phyloP scores from a whole-genome alignment of 2,329 filamentous ascomycete genomes.

The Fusarium foetens region DNA sequence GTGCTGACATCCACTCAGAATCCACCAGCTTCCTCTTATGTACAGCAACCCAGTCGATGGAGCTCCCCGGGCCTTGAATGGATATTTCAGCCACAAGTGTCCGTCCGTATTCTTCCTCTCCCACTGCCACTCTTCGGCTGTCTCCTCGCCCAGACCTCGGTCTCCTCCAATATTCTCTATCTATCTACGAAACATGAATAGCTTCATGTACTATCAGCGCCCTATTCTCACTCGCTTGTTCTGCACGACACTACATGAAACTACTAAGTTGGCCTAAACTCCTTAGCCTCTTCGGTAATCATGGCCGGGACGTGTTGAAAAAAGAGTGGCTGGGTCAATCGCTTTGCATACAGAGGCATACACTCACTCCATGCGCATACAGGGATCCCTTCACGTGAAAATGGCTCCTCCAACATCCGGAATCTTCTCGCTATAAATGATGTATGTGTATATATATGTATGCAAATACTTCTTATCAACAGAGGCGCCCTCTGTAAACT shows the following conservation, averaged over 20 bases:
- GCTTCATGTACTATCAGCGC: not conserved
- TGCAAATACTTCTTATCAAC: conserved; percentile 18
- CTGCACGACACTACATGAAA: conserved; percentile 29
- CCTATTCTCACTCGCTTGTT: conserved; percentile 2
- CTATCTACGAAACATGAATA: not conserved
- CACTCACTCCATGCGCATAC: not conserved
- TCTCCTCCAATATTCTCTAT: not conserved
- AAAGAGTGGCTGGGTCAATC: conserved; percentile 35
- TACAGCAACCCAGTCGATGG: conserved; percentile 4
- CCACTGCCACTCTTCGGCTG: not conserved
- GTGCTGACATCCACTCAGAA: conserved; percentile 21
- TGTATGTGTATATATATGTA: conserved; percentile 9
- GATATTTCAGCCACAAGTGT: not conserved
- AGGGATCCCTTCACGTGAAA: conserved; percentile 38
- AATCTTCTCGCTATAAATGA: not conserved
- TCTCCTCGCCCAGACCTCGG: not conserved
- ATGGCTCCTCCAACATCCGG: conserved; percentile 1
- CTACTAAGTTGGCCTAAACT: conserved; percentile 28
- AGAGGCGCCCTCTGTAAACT: conserved; percentile 5
- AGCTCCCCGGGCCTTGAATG: not conserved
- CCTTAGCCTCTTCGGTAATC: conserved; percentile 36
- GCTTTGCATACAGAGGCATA: not conserved
- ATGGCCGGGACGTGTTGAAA: conserved; percentile 29
- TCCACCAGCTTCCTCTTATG: conserved; percentile 27
- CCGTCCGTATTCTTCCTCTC: not conserved